Percentiles rank a stretch among this genome's conserved stretches.
phyloP scores from a whole-genome alignment of 2,329 filamentous ascomycete genomes.

The Dactylellina sp. region DNA sequence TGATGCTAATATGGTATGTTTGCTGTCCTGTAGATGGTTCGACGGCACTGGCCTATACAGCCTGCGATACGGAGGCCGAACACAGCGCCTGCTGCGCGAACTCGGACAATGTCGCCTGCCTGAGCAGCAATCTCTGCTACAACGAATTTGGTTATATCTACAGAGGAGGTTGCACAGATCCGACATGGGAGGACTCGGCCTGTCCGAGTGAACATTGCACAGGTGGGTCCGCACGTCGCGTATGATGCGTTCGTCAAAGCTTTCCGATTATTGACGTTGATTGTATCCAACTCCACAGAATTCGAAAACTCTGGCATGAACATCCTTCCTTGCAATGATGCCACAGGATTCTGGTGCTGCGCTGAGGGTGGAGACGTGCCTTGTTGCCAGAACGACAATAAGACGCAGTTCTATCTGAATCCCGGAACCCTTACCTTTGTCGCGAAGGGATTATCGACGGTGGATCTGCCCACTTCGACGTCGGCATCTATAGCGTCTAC shows the following conservation, averaged over 20 bases:
- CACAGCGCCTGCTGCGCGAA: slow-evolving; percentile 37
- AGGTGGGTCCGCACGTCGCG: slow-evolving; percentile 10
- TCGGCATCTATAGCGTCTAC: background rate
- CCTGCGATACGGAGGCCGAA: slow-evolving; percentile 17
- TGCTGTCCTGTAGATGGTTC: slow-evolving; percentile 20
- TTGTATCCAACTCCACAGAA: background rate
- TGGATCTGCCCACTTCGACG: background rate
- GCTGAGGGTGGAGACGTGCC: slow-evolving; percentile 17
- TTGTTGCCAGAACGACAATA: slow-evolving; percentile 37
- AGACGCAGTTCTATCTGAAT: slow-evolving; percentile 26
- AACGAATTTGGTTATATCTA: slow-evolving; percentile 45
- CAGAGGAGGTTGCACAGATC: slow-evolving; percentile 43
- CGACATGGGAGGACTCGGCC: slow-evolving; percentile 9
- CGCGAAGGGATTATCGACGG: slow-evolving; percentile 14
- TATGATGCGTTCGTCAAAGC: too few relatives aligned
- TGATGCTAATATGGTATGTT: background rate
- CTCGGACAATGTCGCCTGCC: slow-evolving; percentile 41
- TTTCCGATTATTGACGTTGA: background rate
- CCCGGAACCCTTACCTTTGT: slow-evolving; percentile 41
- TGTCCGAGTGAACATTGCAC: slow-evolving; percentile 33
- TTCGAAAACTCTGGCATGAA: slow-evolving; percentile 26
- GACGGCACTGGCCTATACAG: background rate
- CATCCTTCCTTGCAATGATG: slow-evolving; percentile 44
- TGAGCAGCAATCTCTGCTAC: slow-evolving; percentile 38
- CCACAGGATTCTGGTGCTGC: slow-evolving; percentile 43